Percentiles rank a stretch among this genome's conserved stretches.
These are phyloP conservation scores for Fusarium sororula DNA, from an alignment of 2,329 filamentous ascomycete genomes.

Conservation along the genomic window DNA sequence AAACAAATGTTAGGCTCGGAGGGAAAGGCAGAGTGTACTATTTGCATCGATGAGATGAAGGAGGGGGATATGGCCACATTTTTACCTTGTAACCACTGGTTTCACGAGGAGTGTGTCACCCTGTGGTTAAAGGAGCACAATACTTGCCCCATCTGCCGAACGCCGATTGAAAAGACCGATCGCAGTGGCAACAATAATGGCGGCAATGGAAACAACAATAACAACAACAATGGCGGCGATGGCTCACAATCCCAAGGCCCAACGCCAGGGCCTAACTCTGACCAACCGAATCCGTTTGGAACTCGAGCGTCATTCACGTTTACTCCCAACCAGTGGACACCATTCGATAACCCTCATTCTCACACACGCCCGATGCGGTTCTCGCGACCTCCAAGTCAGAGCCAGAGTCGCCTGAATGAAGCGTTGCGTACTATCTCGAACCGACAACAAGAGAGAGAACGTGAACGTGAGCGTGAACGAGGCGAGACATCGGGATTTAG, in stretches of 20 bases:
- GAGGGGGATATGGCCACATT: conserved; percentile 77
- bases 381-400: conserved; percentile 41
- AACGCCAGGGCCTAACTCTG: conserved; percentile 12
- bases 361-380: conserved; percentile 27
- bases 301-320: neutral
- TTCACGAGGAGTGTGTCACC: conserved; percentile 83
- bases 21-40: conserved; percentile 85
- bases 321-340: neutral
- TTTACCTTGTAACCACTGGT: conserved; percentile 93
- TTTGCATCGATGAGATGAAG: conserved; percentile 89
- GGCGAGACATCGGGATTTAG: conserved; percentile 40
- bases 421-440: conserved; percentile 44
- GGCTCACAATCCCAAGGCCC: conserved; percentile 21
- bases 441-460: conserved; percentile 39
- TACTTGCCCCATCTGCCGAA: conserved; percentile 86
- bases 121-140: conserved; percentile 91
- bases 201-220: conserved; percentile 9
- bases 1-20: conserved; percentile 72
- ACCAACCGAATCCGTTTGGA: conserved; percentile 14
- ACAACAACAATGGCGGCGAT: conserved; percentile 3
- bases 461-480: conserved; percentile 36
- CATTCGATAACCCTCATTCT: neutral
- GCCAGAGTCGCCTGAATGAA: conserved; percentile 44
- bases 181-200: conserved; percentile 13
- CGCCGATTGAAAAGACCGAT: conserved; percentile 58